Evolutionary conservation across 371 early-diverging fungal species (phyloP), one percentile per base, ranked within the genome.

Genomic region (Mucor irregularis): DNA sequence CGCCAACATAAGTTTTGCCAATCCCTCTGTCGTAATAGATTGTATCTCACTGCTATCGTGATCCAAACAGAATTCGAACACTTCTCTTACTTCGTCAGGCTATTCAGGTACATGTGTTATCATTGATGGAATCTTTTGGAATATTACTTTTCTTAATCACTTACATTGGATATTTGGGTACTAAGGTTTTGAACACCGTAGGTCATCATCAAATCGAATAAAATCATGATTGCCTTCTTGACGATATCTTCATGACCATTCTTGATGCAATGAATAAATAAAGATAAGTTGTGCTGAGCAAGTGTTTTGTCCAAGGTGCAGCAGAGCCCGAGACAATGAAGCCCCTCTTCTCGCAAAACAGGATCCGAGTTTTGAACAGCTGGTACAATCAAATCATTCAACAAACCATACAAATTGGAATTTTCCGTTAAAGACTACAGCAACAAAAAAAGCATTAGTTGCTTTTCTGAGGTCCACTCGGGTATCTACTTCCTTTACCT

Each of bases 331-430:
- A 94, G 73, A 53, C 94, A 93, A 54, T 91, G 86, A 22, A 92
- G 69, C 21, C 92, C 93, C 40, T 86, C 81, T 61, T 88, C 88
- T 30, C 87, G 84, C 34, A 92, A 60, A 3, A 83, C 74, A 5
- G 78, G 67, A 52, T 93, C 90, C 5, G 76, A 64, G 64, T 82
- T 84, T 58, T 85, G 85, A 16, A 93, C 81, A 0, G 92, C 88
- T 0, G 94, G 94, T 25, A 88, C 82, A 43, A 94, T 83, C 58
- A 90, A 66, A 38, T 90, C 89, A 40, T 90, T 89, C 52, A 92
- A 64, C 38, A 94, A 73, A 38, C 89, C 93, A 64, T 85, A 89
- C 54, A 93, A 69, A 3, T 87, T 80, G 2, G 91, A 83, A 53
- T 90, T 90, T n/a, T 92, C 84, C 30, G 76, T 79, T 37, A 92